phyloP scores from a whole-genome alignment of 2,329 filamentous ascomycete species.

The Nemania abortiva region DNA sequence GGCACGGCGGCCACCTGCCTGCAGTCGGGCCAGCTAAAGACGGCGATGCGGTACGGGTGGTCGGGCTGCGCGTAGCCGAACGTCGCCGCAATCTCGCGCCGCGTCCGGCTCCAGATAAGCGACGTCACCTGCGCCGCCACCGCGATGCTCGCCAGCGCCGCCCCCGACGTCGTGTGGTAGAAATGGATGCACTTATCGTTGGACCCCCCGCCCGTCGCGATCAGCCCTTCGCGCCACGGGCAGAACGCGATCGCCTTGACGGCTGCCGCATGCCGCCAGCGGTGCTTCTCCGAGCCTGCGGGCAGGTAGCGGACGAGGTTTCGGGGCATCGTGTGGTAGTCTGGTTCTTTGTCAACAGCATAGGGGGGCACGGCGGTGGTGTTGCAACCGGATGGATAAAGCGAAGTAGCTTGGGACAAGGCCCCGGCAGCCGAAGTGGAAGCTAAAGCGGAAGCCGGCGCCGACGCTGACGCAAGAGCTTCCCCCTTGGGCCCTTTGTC shows the following conservation, averaged over 20 bases:
- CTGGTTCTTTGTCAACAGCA: slow-evolving; percentile 5
- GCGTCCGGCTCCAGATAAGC: slow-evolving; percentile 87
- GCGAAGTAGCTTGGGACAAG: neutral
- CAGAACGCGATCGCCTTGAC: slow-evolving; percentile 98
- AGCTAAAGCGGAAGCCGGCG: neutral
- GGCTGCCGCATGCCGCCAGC: slow-evolving; percentile 84
- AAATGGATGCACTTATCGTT: slow-evolving; percentile 98
- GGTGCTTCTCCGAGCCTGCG: slow-evolving; percentile 72
- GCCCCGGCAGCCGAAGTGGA: slow-evolving; percentile 12
- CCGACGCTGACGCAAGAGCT: neutral
- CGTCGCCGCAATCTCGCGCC: slow-evolving; percentile 89
- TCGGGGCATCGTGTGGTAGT: slow-evolving; percentile 35
- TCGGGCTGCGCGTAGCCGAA: slow-evolving; percentile 95
- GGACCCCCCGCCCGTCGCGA: slow-evolving; percentile 92
- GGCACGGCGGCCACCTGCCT: slow-evolving; percentile 86
- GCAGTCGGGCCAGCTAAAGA: slow-evolving; percentile 96
- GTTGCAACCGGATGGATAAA: slow-evolving; percentile 1
- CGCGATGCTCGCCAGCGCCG: slow-evolving; percentile 88
- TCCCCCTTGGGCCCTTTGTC: neutral
- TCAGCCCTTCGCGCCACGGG: slow-evolving; percentile 87
- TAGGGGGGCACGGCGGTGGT: neutral
- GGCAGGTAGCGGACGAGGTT: slow-evolving; percentile 60
- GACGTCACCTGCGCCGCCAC: slow-evolving; percentile 94
- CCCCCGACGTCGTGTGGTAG: slow-evolving; percentile 86
- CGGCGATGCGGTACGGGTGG: slow-evolving; percentile 87